Base-by-base conservation (phyloP, 495 filamentous ascomycete genomes). In the Arthonia radiata region DNA sequence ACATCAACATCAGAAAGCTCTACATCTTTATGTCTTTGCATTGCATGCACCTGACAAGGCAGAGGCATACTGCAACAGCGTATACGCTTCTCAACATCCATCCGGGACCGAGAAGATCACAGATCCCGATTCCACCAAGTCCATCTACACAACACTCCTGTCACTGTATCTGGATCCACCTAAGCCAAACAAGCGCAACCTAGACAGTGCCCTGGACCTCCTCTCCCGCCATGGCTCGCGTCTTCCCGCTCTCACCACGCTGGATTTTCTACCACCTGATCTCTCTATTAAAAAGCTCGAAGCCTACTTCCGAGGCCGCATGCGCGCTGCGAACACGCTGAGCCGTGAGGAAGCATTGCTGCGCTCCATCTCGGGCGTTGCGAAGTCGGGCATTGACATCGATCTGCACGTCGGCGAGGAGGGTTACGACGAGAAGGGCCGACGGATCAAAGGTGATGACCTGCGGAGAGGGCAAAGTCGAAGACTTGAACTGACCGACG, bases 1-100 rank as follows among this genome's bases (percentile, higher is more conserved):
- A 77, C 80, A 76, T 5, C 74, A 81, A 31, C 82, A 99, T 49
- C 74, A 78, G 42, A 79, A 92, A 44, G 83, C 89, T 0, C 49
- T 99, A 13, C 73, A 82, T 45, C 90, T 94, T 14, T 99, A 92
- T 42, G 82, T 94, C 8, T 99, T 92, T 52, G 82, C 83, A 38
- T 57, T 99, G 31, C 49, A 74, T 31, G 72, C 86, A 42, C 77
- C 77, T 32, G 56, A 52, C 3, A 94, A 92, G 43, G 89, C 86
- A 25, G 86, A 99, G 61, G 78, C 89, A 74, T 89, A 57, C 46
- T 92, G 82, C 53, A 90, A 86, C 51, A 66, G 63, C 28, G 61
- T 78, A 26, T 72, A 90, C 49, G 41, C 18, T 39, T 42, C 9
- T 40, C 55, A 12, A 42, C 49, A 9, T n/a, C n/a, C n/a, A n/a